Base-by-base conservation (phyloP, 768 basidiomycete species). In the Daedaleopsis sinensis region DNA sequence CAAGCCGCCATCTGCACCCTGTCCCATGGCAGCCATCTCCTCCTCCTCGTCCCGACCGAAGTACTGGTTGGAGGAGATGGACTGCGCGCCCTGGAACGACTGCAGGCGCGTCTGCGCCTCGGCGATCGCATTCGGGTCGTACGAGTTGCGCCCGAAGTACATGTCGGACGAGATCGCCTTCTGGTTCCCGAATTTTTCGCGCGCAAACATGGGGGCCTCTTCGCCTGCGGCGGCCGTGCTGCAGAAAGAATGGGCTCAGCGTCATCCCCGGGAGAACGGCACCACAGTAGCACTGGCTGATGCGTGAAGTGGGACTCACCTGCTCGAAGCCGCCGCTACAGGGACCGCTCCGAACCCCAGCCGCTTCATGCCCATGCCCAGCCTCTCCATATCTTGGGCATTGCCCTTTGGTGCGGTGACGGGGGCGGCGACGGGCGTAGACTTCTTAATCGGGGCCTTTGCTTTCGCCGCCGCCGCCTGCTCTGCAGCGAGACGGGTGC, bases 141-240 rank as follows among this genome's bases (percentile, higher is more conserved):
- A 98, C 21, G 87, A 74, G 52, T 91, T 90, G 44, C 96, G 85
- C 23, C 89, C 94, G 72, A 98, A 98, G 80, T 90, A 98, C 92
- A 95, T 94, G 71, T 98, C 97, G 4, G 94, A 96, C 6, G 96
- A 98, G 73, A 99, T 99, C 56, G 85, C 94, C 72, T 98, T 99
- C 73, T 98, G 97, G 61, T 70, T 74, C 2, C 94, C 93, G 73
- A 98, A 99, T 68, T 92, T 93, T 9, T 96, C 90, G 59, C 95
- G 86, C 1, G 97, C 96, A 18, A 84, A 85, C 5, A 86, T 94
- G 0, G 88, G 86, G 27, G 87, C 78, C 55, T 91, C 86, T 53
- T 87, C 89, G 5, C 50, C 72, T 2, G 74, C 70, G 1, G 77
- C 61, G 15, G 68, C 65, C 27, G 66, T 68, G 23, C 51, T 43